Evolutionary conservation across 306 rosid genomes (phyloP), one percentile per base, ranked within the genome.

Genomic region (Oemleria cerasiformis): DNA sequence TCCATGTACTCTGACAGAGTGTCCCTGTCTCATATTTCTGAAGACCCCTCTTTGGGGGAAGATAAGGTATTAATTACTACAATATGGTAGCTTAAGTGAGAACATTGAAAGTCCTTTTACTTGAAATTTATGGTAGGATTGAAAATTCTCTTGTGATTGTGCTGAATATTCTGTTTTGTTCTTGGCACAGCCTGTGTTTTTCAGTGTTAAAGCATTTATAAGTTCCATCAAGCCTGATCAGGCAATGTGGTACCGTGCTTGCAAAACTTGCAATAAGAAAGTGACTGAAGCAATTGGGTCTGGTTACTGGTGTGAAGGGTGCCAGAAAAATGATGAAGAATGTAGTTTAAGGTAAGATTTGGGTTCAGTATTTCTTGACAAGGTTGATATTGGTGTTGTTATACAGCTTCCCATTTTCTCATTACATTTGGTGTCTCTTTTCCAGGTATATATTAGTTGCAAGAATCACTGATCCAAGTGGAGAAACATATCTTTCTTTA

Each of bases 231-330:
- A 55, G 79, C 88, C 95, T 68, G 99, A 94, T 9, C 99, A 94
- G 77, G 77, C 92, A 47, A 87, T 91, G 96, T 94, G 92, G 96
- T 94, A 94, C 69, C 90, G 92, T 1, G 97, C 97, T 55, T 94
- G 99, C 75, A 88, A 84, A 80, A 85, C 85, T 25, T 94, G 99
- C 81, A 91, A 86, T 77, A 94, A 86, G 85, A 94, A 94, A 65
- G 96, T 92, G 39, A 89, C 92, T 23, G 97, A 91, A 25, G 82
- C 88, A 57, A 63, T 87, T 63, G 95, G 88, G 7, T 75, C 85
- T 74, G 96, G 91, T 50, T 91, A 80, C 51, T 91, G 97, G 97
- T 94, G 99, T 4, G 99, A 94, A 72, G 85, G 84, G 48, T 94
- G 97, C 83, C 97, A 91, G 90, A 89, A 86, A 85, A 88, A 74